Evolutionary conservation across 192 early-diverging fungal genomes (phyloP).

Genomic region (Coemansia sp.): DNA sequence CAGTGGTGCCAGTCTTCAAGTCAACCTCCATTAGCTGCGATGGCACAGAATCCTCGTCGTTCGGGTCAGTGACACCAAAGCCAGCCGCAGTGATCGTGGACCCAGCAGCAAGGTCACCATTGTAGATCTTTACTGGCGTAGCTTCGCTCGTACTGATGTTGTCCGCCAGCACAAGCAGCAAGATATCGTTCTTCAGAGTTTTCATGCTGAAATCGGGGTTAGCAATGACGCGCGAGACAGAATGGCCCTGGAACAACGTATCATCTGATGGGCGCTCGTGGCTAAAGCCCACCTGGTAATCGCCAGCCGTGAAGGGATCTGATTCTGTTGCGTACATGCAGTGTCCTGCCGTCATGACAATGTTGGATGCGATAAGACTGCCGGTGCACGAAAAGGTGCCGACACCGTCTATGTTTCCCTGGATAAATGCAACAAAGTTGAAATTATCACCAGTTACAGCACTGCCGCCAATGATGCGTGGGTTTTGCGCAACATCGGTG

Average conservation of each 20-base stretch:
- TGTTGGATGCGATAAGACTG: constrained; percentile 43
- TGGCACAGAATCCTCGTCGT: constrained; percentile 3
- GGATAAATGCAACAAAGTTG: constrained; percentile 29
- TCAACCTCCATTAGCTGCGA: constrained; percentile 26
- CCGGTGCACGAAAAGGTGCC: constrained; percentile 32
- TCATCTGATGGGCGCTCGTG: constrained; percentile 11
- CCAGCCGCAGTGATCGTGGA: constrained; percentile 25
- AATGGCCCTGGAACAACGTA: constrained; percentile 10
- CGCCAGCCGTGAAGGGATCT: neutral
- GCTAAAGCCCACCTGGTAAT: constrained; percentile 20
- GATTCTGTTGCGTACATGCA: constrained; percentile 20
- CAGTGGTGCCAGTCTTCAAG: constrained; percentile 14
- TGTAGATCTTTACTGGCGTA: constrained; percentile 17
- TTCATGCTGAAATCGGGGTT: constrained; percentile 15
- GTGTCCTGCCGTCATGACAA: constrained; percentile 51
- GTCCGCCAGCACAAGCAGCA: constrained; percentile 24
- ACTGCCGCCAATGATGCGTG: constrained; percentile 40
- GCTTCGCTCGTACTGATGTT: constrained; percentile 18
- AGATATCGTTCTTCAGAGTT: constrained; percentile 34
- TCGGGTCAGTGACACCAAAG: constrained; percentile 30
- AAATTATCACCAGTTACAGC: constrained; percentile 13
- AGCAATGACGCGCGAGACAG: constrained; percentile 12
- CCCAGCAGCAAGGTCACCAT: neutral
- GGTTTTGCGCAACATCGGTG: neutral
- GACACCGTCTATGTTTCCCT: neutral